Percentiles rank a stretch among this genome's conserved stretches.
phyloP scores from a whole-genome alignment of 1,284 basidiomycete genomes.

The Ceratobasidium sp. region DNA sequence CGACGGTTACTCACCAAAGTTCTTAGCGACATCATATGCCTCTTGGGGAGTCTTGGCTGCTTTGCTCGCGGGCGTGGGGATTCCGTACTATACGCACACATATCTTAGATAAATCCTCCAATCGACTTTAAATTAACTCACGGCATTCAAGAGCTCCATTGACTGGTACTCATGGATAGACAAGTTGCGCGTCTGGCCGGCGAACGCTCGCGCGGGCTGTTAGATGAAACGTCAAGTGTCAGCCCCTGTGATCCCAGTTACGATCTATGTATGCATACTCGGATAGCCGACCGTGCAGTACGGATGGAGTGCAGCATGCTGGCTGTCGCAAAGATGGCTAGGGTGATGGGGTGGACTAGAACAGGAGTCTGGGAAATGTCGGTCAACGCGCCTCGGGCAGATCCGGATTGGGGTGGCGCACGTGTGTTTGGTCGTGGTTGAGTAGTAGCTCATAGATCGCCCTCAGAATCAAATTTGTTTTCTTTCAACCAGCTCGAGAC shows the following conservation, averaged over 20 bases:
- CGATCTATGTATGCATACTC: constrained; percentile 38
- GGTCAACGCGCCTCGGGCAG: constrained; percentile 32
- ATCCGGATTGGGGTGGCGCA: constrained; percentile 30
- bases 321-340: neutral
- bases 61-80: constrained; percentile 94
- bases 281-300: constrained; percentile 24
- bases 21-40: constrained; percentile 89
- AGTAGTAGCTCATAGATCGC: neutral
- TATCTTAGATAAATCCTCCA: neutral
- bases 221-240: constrained; percentile 1
- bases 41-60: constrained; percentile 91
- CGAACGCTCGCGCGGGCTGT: constrained; percentile 59
- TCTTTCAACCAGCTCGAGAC: constrained; percentile 32
- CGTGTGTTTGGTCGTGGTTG: constrained; percentile 23
- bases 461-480: constrained; percentile 23
- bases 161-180: constrained; percentile 99
- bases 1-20: constrained; percentile 73
- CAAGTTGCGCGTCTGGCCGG: constrained; percentile 90
- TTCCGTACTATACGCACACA: constrained; percentile 79
- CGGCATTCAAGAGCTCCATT: constrained; percentile 93
- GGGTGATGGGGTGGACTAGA: neutral
- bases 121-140: constrained; percentile 58
- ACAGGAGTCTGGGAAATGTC: constrained; percentile 40
- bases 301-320: constrained; percentile 40
- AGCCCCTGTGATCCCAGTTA: neutral